Conservation (phyloP, 2,329 filamentous ascomycete species). For the Paecilomyces sp. region DNA sequence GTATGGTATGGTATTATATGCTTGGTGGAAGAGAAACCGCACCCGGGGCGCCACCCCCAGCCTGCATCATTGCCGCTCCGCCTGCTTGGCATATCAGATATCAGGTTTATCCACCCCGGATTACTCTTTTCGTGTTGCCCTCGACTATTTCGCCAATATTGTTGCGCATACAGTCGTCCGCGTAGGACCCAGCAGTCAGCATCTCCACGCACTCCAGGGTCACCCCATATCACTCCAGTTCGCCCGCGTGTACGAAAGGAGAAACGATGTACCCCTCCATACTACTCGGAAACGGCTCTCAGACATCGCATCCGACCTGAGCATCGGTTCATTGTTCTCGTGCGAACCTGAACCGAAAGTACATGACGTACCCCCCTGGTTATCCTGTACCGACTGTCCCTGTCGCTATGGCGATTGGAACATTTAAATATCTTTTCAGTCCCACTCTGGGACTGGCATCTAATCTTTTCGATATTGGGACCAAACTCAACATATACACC, state of each 20-base stretch:
- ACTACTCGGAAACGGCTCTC: neutral
- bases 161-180: neutral
- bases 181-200: neutral
- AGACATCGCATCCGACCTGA: neutral
- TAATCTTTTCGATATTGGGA: too few relatives aligned
- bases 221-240: neutral
- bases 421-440: neutral
- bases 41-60: neutral
- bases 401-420: neutral
- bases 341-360: neutral
- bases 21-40: too few relatives aligned
- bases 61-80: neutral
- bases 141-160: neutral
- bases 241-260: neutral
- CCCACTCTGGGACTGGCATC: too few relatives aligned
- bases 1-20: neutral
- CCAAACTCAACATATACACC: neutral
- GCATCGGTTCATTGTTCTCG: neutral
- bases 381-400: neutral
- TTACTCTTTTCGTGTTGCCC: neutral
- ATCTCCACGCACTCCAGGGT: neutral
- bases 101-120: neutral
- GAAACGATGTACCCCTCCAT: neutral
- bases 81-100: neutral
- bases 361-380: neutral